These are phyloP conservation scores for Penicillium capsulatum DNA, from an alignment of 2,329 filamentous ascomycete genomes.

Conservation along the genomic window DNA sequence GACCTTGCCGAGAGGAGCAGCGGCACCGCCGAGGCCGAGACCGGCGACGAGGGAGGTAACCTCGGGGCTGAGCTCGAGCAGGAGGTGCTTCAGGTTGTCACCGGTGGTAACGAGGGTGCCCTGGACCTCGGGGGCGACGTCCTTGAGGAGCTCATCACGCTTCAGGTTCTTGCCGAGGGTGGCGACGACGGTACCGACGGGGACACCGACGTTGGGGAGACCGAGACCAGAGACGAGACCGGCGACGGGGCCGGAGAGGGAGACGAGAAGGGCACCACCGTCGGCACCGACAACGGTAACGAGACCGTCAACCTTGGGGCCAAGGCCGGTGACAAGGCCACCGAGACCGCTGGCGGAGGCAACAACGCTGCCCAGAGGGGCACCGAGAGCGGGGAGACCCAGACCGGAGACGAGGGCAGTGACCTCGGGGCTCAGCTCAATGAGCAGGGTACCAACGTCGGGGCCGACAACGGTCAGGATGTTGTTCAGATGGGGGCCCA, in stretches of 20 bases:
- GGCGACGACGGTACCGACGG: conserved; percentile 27
- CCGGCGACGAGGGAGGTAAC: conserved; percentile 26
- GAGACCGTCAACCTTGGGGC: conserved; percentile 22
- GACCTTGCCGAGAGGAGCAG: conserved; percentile 25
- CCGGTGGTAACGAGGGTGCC: conserved; percentile 30
- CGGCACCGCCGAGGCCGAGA: conserved; percentile 28
- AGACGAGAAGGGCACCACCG: conserved; percentile 28
- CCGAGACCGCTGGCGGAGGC: conserved; percentile 26
- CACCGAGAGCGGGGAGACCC: conserved; percentile 25
- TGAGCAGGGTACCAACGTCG: conserved; percentile 26
- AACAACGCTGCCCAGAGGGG: conserved; percentile 26
- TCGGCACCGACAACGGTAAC: conserved; percentile 32
- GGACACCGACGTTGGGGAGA: conserved; percentile 26
- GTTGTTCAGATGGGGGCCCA: conserved; percentile 29
- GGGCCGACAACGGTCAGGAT: conserved; percentile 29
- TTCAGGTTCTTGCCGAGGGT: conserved; percentile 29
- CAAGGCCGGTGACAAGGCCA: conserved; percentile 26
- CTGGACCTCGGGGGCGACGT: conserved; percentile 24
- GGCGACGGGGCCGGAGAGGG: conserved; percentile 27
- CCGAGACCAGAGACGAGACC: conserved; percentile 28
- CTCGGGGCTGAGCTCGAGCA: conserved; percentile 31
- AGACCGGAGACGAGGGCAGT: conserved; percentile 27
- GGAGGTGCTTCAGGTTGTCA: conserved; percentile 26
- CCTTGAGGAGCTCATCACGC: conserved; percentile 28
- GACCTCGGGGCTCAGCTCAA: conserved; percentile 31